Base-by-base conservation (phyloP, 306 rosid genomes). In the Fragaria nilgerrensis region DNA sequence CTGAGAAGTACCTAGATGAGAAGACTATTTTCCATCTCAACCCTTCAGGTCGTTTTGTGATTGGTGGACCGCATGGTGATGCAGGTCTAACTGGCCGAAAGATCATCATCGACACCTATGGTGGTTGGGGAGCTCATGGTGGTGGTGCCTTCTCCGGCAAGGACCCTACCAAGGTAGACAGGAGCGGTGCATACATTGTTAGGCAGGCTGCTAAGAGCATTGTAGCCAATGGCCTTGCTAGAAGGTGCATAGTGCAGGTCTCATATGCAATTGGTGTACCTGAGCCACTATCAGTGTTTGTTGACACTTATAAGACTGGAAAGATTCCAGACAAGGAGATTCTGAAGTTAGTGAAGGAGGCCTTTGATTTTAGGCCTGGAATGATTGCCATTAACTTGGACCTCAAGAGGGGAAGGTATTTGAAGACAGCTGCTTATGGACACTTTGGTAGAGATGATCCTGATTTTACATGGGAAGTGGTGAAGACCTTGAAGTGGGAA, bases 51-150 rank as follows among this genome's bases (percentile, higher is more conserved):
- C 87, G 92, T 1, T 88, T 88, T 72, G 90, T 88, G 62, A 88
- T 88, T 27, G 93, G 93, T n/a, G 93, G 90, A 4, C 90, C 90
- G 59, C 93, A 89, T 20, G 93, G 90, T 2, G 93, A 89, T 75
- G 93, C 90, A 0, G 93, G 93, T 55, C 89, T 89, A 16, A 86
- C 93, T 0, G 90, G 93, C 29, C 84, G 90, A 27, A 89, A 89
- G 55, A 86, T 89, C 85, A 89, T 88, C 63, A 41, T 88, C 9
- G 90, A 88, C 76, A 88, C 92, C 27, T 88, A 88, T 47, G 92
- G 92, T 32, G 92, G 92, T 70, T 88, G 92, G 92, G 92, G 90
- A 71, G 92, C 92, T 9, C 92, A 88, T 72, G 92, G 92, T n/a
- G 92, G 92, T 19, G 92, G 90, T 59, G 92, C 92, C 23, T 89